These are phyloP conservation scores for Helminthosporium solani DNA, from an alignment of 2,329 filamentous ascomycete genomes.

Conservation along the genomic window DNA sequence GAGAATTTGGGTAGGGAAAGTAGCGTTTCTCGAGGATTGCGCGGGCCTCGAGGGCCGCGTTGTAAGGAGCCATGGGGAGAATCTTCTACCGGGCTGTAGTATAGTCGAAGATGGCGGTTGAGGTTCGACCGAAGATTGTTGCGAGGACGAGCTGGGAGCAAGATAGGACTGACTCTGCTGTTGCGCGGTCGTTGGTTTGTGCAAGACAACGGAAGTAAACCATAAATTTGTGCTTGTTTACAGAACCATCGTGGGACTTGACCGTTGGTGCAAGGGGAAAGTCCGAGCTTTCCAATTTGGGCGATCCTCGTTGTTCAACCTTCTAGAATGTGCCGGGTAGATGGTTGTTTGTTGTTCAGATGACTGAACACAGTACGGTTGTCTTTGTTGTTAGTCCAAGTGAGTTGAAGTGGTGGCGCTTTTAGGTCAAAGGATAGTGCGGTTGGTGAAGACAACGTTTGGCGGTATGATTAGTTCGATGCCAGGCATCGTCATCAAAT, in stretches of 20 bases:
- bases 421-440: neutral
- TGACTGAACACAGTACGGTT: neutral
- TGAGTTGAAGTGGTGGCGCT: neutral
- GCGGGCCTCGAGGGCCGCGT: conserved; percentile 9
- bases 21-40: conserved; percentile 17
- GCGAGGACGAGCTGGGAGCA: no score
- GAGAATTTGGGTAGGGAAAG: conserved; percentile 29
- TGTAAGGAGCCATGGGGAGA: conserved; percentile 3
- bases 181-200: no score
- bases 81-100: neutral
- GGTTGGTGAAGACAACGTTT: neutral
- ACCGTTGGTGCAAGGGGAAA: neutral
- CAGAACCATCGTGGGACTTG: neutral
- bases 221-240: neutral
- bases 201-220: no score
- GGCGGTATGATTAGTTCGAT: no score
- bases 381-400: neutral
- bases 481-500: no score
- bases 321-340: neutral
- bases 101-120: neutral
- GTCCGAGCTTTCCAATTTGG: neutral
- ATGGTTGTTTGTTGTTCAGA: neutral
- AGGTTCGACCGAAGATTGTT: neutral
- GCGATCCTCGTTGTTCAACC: neutral
- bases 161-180: no score